Base-by-base conservation (phyloP, 2,329 filamentous ascomycete genomes). In the Penicillium glabrum region DNA sequence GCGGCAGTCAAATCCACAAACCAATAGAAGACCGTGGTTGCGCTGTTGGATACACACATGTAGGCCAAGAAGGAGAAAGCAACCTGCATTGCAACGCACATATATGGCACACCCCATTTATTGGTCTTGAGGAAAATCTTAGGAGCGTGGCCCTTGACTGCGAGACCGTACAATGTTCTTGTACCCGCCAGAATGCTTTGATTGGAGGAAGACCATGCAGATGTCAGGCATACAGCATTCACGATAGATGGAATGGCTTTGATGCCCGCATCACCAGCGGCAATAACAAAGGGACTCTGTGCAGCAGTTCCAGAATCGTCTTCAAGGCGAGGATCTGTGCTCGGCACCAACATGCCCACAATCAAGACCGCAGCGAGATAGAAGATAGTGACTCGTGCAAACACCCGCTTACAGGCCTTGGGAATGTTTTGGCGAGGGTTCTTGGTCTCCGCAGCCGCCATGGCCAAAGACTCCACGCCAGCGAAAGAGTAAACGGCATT, bases 141-240 rank as follows among this genome's bases (percentile, higher is more conserved):
- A 2, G 83, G 83, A 1, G 82, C 82, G 61, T 83, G 81, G 3
- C 77, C 72, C 61, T 81, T 81, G 62, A 82, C 63, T 0, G 75
- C 75, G 2, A 77, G 65, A 29, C 73, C 73, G 61, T 82, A 83
- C 10, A 85, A 74, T 54, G 79, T 80, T 59, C 82, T 78, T 7
- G 80, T 82, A 11, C 79, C 80, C 2, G 79, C 77, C 65, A 81
- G 80, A 51, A 92, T 77, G 66, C 82, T 84, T 62, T 88, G 85
- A 63, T 91, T 91, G 0, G 83, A 86, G 0, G 88, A 82, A 0
- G 88, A 90, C 75, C 85, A 87, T 0, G 87, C 88, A 0, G 87
- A 89, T 0, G 86, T 89, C 62, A 92, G 80, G 63, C 93, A 87
- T 26, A 92, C 80, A 35, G 88, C 89, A 70, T 93, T 93, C 73